A percentile compares a stretch with the other conserved stretches of the same genome.
Evolutionary conservation across 805 yeast genomes (phyloP).

Genomic region (Candida methanosorbosa): DNA sequence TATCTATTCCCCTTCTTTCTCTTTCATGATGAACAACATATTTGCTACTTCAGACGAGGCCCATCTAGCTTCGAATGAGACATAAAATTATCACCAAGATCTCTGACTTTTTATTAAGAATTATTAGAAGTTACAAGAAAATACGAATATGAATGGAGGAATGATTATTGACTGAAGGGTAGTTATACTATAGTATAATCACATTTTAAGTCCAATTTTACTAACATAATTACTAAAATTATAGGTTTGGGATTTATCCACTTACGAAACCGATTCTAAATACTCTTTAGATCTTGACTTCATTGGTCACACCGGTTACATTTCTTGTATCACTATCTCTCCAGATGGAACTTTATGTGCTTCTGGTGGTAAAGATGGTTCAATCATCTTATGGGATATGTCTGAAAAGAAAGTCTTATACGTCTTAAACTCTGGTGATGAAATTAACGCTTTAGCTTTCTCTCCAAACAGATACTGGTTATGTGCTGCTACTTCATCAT

Average conservation of each 20-base stretch:
- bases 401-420: conserved; percentile 76
- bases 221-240: no score
- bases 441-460: conserved; percentile 97
- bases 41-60: conserved; percentile 99
- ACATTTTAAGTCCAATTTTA: no score
- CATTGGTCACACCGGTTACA: conserved; percentile 99
- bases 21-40: conserved; percentile 71
- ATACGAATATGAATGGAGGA: no score
- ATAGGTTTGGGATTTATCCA: conserved; percentile 54
- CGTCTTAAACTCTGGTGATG: conserved; percentile 93
- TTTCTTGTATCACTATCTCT: conserved; percentile 92
- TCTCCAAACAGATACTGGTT: conserved; percentile 99
- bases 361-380: conserved; percentile 99
- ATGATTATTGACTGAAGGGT: no score
- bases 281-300: conserved; percentile 79
- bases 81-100: conserved; percentile 94
- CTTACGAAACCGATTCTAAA: conserved; percentile 1
- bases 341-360: conserved; percentile 99
- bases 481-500: conserved; percentile 97
- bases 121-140: no score
- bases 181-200: no score
- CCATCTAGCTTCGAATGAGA: conserved; percentile 79
- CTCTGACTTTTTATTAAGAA: conserved; percentile 82
- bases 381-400: conserved; percentile 97
- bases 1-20: neutral